These are phyloP conservation scores for Corymbia calophylla DNA, from an alignment of 441 rosid species.

Conservation along the genomic window DNA sequence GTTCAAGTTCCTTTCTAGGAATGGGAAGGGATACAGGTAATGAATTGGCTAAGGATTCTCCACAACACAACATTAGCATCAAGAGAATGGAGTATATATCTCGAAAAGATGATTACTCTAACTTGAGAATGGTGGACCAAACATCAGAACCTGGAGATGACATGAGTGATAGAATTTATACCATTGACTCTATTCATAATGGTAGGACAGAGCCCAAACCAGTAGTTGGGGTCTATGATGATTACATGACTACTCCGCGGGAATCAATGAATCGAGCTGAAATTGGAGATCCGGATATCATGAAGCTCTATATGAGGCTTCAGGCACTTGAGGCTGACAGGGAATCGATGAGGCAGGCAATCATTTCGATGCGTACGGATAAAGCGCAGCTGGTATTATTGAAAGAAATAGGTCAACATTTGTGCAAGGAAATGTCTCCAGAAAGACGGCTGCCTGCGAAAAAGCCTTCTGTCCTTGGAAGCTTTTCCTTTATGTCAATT, in stretches of 20 bases:
- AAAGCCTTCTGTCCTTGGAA: constrained; percentile 39
- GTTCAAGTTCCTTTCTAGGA: constrained; percentile 43
- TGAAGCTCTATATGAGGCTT: constrained; percentile 88
- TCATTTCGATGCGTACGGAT: constrained; percentile 93
- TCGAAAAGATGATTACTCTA: constrained; percentile 27
- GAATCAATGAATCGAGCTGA: constrained; percentile 41
- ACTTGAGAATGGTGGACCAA: constrained; percentile 33
- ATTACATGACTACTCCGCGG: constrained; percentile 41
- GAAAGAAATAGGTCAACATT: constrained; percentile 93
- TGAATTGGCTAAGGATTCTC: constrained; percentile 43
- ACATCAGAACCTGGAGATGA: constrained; percentile 62
- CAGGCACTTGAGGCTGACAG: constrained; percentile 97
- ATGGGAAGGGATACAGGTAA: constrained; percentile 31
- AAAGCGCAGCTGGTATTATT: constrained; percentile 81
- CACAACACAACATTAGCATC: constrained; percentile 34
- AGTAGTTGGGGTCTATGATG: constrained; percentile 36
- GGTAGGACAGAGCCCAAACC: constrained; percentile 28
- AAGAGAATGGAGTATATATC: constrained; percentile 45
- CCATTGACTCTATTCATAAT: constrained; percentile 72
- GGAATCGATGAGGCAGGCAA: constrained; percentile 95
- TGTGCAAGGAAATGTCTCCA: constrained; percentile 66
- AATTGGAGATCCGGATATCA: constrained; percentile 57
- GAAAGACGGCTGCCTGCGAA: constrained; percentile 43
- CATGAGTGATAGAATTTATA: constrained; percentile 78
- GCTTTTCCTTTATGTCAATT: constrained; percentile 48